phyloP scores from a whole-genome alignment of 495 filamentous ascomycete genomes.

The Barbatosphaeria neglecta region DNA sequence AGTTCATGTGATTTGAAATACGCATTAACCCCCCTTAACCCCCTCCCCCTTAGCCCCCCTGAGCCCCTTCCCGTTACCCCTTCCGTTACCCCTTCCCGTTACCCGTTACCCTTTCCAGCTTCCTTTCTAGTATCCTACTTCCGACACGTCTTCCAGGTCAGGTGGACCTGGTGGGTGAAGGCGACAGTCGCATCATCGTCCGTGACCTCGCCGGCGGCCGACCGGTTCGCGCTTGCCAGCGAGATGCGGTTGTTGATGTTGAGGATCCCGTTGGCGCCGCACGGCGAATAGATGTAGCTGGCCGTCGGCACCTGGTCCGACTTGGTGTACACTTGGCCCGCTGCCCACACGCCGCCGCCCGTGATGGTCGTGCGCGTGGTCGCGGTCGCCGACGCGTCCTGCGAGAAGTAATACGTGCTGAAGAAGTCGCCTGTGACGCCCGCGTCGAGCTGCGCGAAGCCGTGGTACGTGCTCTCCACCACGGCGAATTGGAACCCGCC shows the following conservation, averaged over 20 bases:
- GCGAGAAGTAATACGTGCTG: constrained; percentile 48
- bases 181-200: constrained; percentile 46
- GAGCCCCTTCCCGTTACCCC: not conserved
- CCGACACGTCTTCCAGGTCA: constrained; percentile 37
- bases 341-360: constrained; percentile 32
- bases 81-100: not conserved
- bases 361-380: constrained; percentile 39
- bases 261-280: constrained; percentile 43
- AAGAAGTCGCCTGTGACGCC: constrained; percentile 44
- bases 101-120: not conserved
- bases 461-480: constrained; percentile 44
- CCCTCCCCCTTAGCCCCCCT: not conserved
- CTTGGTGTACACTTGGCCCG: constrained; percentile 47
- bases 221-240: constrained; percentile 30
- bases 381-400: constrained; percentile 32
- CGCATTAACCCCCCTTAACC: too few species aligned
- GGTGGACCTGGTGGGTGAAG: constrained; percentile 44
- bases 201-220: constrained; percentile 35
- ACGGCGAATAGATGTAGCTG: constrained; percentile 44
- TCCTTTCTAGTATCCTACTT: constrained; percentile 7
- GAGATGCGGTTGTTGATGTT: constrained; percentile 50
- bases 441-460: constrained; percentile 39
- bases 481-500: constrained; percentile 48
- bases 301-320: constrained; percentile 39
- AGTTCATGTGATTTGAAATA: too few species aligned